Percentiles rank a stretch among this genome's conserved stretches.
Evolutionary conservation across 495 filamentous ascomycete species (phyloP).

Genomic region (Aspergillus sclerotioniger): DNA sequence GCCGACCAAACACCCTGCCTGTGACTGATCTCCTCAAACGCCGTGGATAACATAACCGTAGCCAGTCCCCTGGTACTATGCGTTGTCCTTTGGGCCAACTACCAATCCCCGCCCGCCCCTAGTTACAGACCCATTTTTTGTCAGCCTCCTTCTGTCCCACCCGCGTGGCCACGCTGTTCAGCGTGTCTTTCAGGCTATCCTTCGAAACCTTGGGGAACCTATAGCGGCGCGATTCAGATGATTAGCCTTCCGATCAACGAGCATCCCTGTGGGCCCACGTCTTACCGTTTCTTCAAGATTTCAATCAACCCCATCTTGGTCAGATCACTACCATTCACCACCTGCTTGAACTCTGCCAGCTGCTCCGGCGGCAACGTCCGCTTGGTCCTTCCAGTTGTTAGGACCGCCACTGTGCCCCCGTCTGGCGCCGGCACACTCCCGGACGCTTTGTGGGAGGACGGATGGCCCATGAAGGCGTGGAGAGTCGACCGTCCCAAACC

Average conservation of each 20-base stretch:
- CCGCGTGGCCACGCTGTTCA: slow-evolving; percentile 66
- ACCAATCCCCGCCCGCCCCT: background rate
- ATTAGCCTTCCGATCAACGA: slow-evolving; percentile 10
- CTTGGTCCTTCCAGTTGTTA: slow-evolving; percentile 29
- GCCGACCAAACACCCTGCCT: background rate
- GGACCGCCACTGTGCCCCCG: slow-evolving; percentile 11
- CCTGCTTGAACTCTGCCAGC: slow-evolving; percentile 69
- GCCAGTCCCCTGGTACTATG: background rate
- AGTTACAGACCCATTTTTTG: slow-evolving; percentile 60
- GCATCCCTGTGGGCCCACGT: background rate
- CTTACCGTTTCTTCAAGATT: slow-evolving; percentile 64
- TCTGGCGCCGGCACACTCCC: slow-evolving; percentile 10
- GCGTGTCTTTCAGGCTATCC: slow-evolving; percentile 67
- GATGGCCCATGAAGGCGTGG: slow-evolving; percentile 26
- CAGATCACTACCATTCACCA: slow-evolving; percentile 66
- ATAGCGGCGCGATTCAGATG: slow-evolving; percentile 3
- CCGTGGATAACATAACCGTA: background rate
- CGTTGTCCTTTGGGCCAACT: slow-evolving; percentile 1
- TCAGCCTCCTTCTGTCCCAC: slow-evolving; percentile 60
- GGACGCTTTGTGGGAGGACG: slow-evolving; percentile 8
- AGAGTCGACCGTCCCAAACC: slow-evolving; percentile 22
- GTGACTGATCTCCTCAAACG: background rate
- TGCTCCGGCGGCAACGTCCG: slow-evolving; percentile 54
- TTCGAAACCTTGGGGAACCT: slow-evolving; percentile 72
- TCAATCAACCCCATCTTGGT: slow-evolving; percentile 77